These are phyloP conservation scores for Trichocladium uniseriatum DNA, from an alignment of 495 filamentous ascomycete species.

Conservation along the genomic window DNA sequence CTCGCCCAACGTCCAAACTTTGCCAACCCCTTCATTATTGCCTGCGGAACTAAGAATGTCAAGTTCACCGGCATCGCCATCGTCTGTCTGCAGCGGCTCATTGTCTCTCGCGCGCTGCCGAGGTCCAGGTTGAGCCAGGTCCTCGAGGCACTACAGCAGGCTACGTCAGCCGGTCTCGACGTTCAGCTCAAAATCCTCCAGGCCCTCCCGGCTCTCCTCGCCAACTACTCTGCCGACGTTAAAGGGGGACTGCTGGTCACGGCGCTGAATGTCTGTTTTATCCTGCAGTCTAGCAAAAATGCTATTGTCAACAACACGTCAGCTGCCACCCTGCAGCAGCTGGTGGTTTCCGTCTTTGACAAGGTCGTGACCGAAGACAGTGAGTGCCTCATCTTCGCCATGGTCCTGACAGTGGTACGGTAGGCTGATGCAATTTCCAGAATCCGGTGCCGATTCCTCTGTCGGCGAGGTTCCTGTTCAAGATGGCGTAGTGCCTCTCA, in stretches of 20 bases:
- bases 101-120: slow-evolving; percentile 69
- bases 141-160: slow-evolving; percentile 77
- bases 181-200: slow-evolving; percentile 95
- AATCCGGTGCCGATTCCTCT: slow-evolving; percentile 40
- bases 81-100: slow-evolving; percentile 78
- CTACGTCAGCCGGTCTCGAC: slow-evolving; percentile 64
- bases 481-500: slow-evolving; percentile 54
- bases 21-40: slow-evolving; percentile 84
- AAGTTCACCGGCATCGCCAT: slow-evolving; percentile 82
- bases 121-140: slow-evolving; percentile 67
- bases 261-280: slow-evolving; percentile 81
- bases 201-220: slow-evolving; percentile 79
- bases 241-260: slow-evolving; percentile 71
- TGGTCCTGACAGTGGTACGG: not conserved
- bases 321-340: slow-evolving; percentile 87
- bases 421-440: slow-evolving; percentile 17
- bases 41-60: slow-evolving; percentile 78
- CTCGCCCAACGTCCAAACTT: slow-evolving; percentile 72
- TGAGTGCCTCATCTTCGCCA: slow-evolving; percentile 26
- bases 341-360: slow-evolving; percentile 86
- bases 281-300: slow-evolving; percentile 81
- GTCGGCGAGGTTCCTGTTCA: slow-evolving; percentile 54
- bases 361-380: slow-evolving; percentile 78
- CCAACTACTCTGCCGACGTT: slow-evolving; percentile 79
- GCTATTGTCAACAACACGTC: slow-evolving; percentile 89